Evolutionary conservation across 192 early-diverging fungal species (phyloP), one percentile per base, ranked within the genome.

Genomic region (Gonapodya prolifera): DNA sequence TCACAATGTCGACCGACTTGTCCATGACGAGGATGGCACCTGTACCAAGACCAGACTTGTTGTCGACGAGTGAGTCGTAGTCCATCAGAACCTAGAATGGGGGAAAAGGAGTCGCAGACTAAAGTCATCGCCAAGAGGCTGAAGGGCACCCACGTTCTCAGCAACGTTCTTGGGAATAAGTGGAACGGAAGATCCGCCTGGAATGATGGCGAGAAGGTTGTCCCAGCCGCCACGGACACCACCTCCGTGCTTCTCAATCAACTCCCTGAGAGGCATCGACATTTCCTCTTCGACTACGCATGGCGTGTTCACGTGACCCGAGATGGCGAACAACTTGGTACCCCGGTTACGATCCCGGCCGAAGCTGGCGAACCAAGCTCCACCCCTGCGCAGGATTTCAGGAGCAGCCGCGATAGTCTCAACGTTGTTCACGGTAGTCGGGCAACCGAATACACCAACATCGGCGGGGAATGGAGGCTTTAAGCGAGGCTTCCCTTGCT

Each of bases 401-500:
- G 97, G 97, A 30, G 97, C 96, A 8, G 95, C 97, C 29, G 97
- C 94, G n/a, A 99, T 93, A 70, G 97, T 99, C 84, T 99, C 97
- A 34, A 99, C 97, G 80, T 99, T 99, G 34, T 95, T 91, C n/a
- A 99, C 97, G n/a, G 97, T 99, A 18, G 97, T 97, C 29, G 97
- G 97, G 86, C 97, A 99, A 33, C 97, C 97, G 79, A 99, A 99
- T 45, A 99, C 88, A 77, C 97, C 97, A 13, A 96, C 93, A 82
- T 99, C 96, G 78, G 97, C 97, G 34, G 97, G 97, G 91, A 99
- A 99, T 75, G 97, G 97, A 45, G 97, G 97, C 92, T 99, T 99
- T 80, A 99, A 81, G 78, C 97, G 90, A 23, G 97, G 97, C 88
- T 99, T 99, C n/a, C 97, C 97, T 79, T 94, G 94, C 87, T 97